Percentiles rank a stretch among this genome's conserved stretches.
Evolutionary conservation across 2,329 filamentous ascomycete genomes (phyloP).

Genomic region (Clarireedia sp.): DNA sequence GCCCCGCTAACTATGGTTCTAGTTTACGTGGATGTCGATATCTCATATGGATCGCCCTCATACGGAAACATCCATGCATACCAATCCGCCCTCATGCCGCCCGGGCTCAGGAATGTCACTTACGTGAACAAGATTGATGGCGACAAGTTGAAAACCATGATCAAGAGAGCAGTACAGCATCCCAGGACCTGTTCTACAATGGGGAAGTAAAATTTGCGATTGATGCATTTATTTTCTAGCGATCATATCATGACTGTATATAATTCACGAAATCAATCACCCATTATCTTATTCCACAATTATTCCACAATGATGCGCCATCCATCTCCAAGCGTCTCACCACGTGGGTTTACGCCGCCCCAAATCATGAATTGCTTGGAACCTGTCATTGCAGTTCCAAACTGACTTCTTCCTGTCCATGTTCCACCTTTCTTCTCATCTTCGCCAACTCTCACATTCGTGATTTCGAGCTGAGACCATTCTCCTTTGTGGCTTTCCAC

Average conservation of each 20-base stretch:
- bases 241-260: too few relatives aligned
- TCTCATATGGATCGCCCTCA: conserved; percentile 32
- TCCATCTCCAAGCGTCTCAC: conserved; percentile 1
- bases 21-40: conserved; percentile 38
- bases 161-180: conserved; percentile 31
- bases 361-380: conserved; percentile 5
- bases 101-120: conserved; percentile 32
- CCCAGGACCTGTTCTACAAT: conserved; percentile 7
- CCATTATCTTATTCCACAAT: neutral
- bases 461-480: conserved; percentile 2
- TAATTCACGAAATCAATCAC: too few relatives aligned
- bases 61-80: conserved; percentile 39
- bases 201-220: neutral
- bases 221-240: neutral
- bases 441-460: neutral
- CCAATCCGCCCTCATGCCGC: conserved; percentile 33
- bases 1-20: neutral
- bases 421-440: conserved; percentile 3
- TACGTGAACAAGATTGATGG: conserved; percentile 34
- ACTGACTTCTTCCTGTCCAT: conserved; percentile 1
- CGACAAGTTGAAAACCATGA: conserved; percentile 29
- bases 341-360: neutral
- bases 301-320: conserved; percentile 5
- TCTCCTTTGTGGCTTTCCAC: neutral
- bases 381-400: conserved; percentile 5